phyloP scores from a whole-genome alignment of 805 yeast species.

The Lachancea thermotolerans region DNA sequence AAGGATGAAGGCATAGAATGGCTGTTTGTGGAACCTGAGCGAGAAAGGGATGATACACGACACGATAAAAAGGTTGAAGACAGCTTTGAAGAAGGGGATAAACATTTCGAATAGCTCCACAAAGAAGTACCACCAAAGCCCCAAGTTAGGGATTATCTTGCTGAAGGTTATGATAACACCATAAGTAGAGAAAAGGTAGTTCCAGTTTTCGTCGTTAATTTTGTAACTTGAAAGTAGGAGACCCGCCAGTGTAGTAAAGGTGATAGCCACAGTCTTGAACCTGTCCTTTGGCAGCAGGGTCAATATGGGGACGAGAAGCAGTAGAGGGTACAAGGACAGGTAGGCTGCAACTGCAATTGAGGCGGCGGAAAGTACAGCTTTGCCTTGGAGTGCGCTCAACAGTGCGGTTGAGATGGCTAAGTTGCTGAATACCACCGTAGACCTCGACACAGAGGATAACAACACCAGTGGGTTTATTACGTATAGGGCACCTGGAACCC shows the following conservation, averaged over 20 bases:
- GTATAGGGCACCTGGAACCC: conserved; percentile 55
- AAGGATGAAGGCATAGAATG: conserved; percentile 49
- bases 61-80: conserved; percentile 70
- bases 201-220: conserved; percentile 34
- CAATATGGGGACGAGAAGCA: conserved; percentile 52
- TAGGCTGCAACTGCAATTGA: conserved; percentile 58
- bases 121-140: conserved; percentile 98
- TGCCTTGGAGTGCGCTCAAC: conserved; percentile 38
- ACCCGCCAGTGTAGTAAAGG: conserved; percentile 14
- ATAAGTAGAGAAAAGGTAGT: conserved; percentile 49
- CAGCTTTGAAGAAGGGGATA: conserved; percentile 71
- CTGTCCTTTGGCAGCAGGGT: conserved; percentile 1
- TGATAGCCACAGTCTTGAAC: conserved; percentile 7
- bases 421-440: conserved; percentile 58
- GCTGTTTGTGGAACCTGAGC: conserved; percentile 52
- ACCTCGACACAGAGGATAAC: conserved; percentile 59
- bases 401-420: conserved; percentile 45
- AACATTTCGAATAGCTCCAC: conserved; percentile 91
- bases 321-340: conserved; percentile 55
- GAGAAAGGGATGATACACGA: conserved; percentile 70
- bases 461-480: conserved; percentile 77
- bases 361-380: conserved; percentile 40
- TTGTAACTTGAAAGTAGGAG: conserved; percentile 36
- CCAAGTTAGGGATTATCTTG: conserved; percentile 82
- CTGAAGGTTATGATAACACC: conserved; percentile 52